These are phyloP conservation scores for Buxus sempervirens DNA, from an alignment of 164 flowering plant genomes.

Conservation along the genomic window DNA sequence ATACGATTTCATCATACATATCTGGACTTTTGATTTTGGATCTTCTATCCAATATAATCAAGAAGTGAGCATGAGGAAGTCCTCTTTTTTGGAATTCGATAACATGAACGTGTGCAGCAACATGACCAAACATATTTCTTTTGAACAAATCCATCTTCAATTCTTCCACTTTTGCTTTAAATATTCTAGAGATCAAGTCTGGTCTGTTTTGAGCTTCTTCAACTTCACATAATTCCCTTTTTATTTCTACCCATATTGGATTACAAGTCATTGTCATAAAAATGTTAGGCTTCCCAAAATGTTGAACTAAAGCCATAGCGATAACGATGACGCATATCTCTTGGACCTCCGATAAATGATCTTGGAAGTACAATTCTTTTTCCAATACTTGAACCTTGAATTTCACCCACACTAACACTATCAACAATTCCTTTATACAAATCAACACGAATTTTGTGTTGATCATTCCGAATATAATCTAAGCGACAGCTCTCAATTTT, in stretches of 20 bases:
- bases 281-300: neutral
- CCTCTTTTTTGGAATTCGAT: constrained; percentile 7
- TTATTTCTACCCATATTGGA: constrained; percentile 9
- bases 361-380: constrained; percentile 2
- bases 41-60: neutral
- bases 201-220: neutral
- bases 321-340: constrained; percentile 12
- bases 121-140: neutral
- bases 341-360: constrained; percentile 12
- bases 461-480: constrained; percentile 7
- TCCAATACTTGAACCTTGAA: neutral
- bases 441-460: constrained; percentile 9
- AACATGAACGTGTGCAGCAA: constrained; percentile 4
- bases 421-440: constrained; percentile 14
- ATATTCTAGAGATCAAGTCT: neutral
- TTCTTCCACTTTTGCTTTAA: neutral
- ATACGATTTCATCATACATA: neutral
- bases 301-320: constrained; percentile 1
- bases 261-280: constrained; percentile 12
- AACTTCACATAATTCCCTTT: neutral
- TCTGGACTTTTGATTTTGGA: neutral
- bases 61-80: constrained; percentile 8
- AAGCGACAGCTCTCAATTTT: constrained; percentile 13
- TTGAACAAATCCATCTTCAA: neutral
- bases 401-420: neutral